Percentiles rank a stretch among this genome's conserved stretches.
These are phyloP conservation scores for Cucurbita maxima DNA, from an alignment of 306 rosid genomes.

Conservation along the genomic window DNA sequence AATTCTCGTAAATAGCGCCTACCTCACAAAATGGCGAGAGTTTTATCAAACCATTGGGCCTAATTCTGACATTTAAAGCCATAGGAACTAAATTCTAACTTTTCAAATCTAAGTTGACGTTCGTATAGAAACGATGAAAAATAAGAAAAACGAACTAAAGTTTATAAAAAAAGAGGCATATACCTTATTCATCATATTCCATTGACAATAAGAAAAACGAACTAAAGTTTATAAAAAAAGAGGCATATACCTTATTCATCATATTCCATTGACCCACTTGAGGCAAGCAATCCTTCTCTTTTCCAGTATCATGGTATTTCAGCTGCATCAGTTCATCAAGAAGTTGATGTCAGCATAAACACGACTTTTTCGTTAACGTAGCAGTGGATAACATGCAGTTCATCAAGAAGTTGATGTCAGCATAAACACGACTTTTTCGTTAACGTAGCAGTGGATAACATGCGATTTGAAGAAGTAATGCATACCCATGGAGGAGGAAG, in stretches of 20 bases:
- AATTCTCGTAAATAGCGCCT: no score
- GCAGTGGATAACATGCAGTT: neutral
- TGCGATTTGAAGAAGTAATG: constrained; percentile 2
- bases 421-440: neutral
- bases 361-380: neutral
- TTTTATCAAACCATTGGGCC: no score
- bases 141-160: neutral
- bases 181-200: constrained; percentile 99
- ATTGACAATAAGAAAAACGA: constrained; percentile 27
- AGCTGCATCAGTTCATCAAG: constrained; percentile 35
- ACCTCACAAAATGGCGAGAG: no score
- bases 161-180: neutral
- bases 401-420: neutral
- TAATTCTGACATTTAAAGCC: no score
- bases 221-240: neutral
- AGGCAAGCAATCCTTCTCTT: constrained; percentile 91
- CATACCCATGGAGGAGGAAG: constrained; percentile 99
- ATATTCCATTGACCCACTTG: constrained; percentile 99
- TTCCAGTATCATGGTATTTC: constrained; percentile 86
- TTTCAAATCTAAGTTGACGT: neutral
- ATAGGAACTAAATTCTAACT: no score
- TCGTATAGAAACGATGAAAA: neutral
- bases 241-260: constrained; percentile 76
- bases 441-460: neutral
- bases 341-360: constrained; percentile 1